Evolutionary conservation across 2,329 filamentous ascomycete species (phyloP).

Genomic region (Curvularia sp.): DNA sequence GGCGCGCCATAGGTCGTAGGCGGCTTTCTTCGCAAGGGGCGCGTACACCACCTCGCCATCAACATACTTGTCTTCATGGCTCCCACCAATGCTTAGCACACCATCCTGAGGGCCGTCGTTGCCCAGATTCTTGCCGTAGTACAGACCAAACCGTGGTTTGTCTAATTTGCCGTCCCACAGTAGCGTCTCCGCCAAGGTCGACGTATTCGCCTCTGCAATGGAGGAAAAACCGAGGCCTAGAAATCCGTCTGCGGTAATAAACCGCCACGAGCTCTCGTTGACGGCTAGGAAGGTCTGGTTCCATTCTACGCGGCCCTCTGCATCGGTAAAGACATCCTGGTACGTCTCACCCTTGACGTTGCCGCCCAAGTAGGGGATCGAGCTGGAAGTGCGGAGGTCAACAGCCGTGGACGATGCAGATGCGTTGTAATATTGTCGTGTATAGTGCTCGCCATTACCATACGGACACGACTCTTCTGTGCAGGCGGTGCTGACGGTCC

Average conservation of each 20-base stretch:
- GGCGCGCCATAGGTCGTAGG: constrained; percentile 27
- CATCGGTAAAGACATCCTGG: constrained; percentile 21
- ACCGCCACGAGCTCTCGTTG: constrained; percentile 28
- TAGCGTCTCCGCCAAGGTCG: constrained; percentile 27
- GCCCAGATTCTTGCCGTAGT: constrained; percentile 24
- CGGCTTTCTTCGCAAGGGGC: constrained; percentile 19
- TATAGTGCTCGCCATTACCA: constrained; percentile 7
- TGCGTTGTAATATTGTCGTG: constrained; percentile 21
- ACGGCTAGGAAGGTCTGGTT: constrained; percentile 30
- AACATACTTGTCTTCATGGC: constrained; percentile 63
- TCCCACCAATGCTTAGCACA: constrained; percentile 25
- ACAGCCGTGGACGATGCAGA: constrained; percentile 21
- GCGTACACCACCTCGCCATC: constrained; percentile 65
- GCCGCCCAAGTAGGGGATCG: constrained; percentile 25
- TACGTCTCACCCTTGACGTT: constrained; percentile 20
- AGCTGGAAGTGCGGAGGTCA: constrained; percentile 14
- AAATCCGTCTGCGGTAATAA: constrained; percentile 31
- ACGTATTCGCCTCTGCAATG: constrained; percentile 24
- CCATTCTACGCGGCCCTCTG: constrained; percentile 17
- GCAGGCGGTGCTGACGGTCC: constrained; percentile 25
- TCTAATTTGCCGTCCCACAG: constrained; percentile 26
- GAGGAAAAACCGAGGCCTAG: constrained; percentile 29
- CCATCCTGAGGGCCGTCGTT: constrained; percentile 22
- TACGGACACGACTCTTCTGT: constrained; percentile 22
- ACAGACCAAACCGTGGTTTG: constrained; percentile 22